phyloP scores from a whole-genome alignment of 23 red algal genomes.

The Gracilaria domingensis region DNA sequence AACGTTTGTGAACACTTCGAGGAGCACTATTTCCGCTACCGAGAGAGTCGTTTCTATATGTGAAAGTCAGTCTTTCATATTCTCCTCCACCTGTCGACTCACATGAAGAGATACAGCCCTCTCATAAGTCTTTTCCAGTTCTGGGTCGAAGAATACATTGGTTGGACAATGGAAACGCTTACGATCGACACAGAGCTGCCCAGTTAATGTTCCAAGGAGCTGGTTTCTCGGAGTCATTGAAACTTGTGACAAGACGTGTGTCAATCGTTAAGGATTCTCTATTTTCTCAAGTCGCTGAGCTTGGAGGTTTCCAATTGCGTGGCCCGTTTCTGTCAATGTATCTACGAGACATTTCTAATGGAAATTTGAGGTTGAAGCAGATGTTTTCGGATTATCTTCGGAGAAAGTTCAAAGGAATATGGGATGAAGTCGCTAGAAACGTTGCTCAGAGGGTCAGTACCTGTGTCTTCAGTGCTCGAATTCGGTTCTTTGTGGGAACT shows the following conservation, averaged over 20 bases:
- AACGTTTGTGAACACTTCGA: not conserved
- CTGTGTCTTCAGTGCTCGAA: not conserved
- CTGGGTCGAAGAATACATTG: slow-evolving; percentile 22
- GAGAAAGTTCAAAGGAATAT: not conserved
- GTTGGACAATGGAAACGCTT: not conserved
- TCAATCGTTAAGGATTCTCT: not conserved
- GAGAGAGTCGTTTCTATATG: not conserved
- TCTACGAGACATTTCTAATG: not conserved
- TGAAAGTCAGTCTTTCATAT: slow-evolving; percentile 31
- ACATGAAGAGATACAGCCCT: not conserved
- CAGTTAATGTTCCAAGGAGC: slow-evolving; percentile 1
- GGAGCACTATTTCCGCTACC: not conserved
- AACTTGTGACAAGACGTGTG: not conserved
- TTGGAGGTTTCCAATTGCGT: not conserved
- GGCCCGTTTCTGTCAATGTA: not conserved
- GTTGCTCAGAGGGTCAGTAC: not conserved
- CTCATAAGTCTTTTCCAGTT: slow-evolving; percentile 11
- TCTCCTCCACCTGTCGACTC: not conserved
- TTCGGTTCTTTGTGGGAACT: not conserved
- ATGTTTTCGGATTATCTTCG: not conserved
- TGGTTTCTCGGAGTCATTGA: slow-evolving; percentile 3
- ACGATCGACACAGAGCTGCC: not conserved
- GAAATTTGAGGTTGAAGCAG: not conserved
- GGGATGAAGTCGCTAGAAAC: not conserved
- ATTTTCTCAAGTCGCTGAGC: not conserved